phyloP scores from a whole-genome alignment of 1,284 basidiomycete genomes.

The Naganishia sp. region DNA sequence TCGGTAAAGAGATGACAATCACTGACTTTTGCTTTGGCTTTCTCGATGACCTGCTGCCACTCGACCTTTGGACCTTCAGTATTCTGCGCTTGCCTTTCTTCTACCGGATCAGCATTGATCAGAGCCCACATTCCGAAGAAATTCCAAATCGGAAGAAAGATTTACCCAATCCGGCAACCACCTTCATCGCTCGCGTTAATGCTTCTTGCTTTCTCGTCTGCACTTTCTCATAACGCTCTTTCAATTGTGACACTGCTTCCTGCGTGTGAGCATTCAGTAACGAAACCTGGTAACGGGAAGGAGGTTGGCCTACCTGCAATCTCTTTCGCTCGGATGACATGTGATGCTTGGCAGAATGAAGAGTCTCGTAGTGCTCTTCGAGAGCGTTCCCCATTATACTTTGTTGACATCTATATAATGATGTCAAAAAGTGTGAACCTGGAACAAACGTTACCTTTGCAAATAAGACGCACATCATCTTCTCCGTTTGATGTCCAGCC shows the following conservation, averaged over 20 bases:
- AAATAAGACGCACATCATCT: slow-evolving; percentile 4
- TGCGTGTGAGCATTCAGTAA: background rate
- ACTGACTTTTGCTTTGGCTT: slow-evolving; percentile 6
- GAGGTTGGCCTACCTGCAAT: background rate
- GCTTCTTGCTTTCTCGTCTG: background rate
- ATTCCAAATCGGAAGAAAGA: no score
- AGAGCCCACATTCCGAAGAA: background rate
- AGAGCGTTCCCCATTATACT: slow-evolving; percentile 14
- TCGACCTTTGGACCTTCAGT: background rate
- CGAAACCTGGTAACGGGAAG: background rate
- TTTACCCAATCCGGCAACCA: slow-evolving; percentile 4
- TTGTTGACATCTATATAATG: slow-evolving; percentile 4
- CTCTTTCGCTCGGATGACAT: background rate
- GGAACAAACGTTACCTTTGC: background rate
- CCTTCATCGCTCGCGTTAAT: slow-evolving; percentile 5
- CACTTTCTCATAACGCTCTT: background rate
- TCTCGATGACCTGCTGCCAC: slow-evolving; percentile 14
- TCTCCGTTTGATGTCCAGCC: slow-evolving; percentile 13
- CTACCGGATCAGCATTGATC: background rate
- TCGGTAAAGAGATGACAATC: no score
- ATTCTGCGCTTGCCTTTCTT: slow-evolving; percentile 12
- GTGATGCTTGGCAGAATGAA: background rate
- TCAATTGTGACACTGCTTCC: slow-evolving; percentile 2
- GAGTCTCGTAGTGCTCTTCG: background rate
- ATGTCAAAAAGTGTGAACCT: background rate